Evolutionary conservation across 768 basidiomycete species (phyloP).

Genomic region (Russula vinacea): DNA sequence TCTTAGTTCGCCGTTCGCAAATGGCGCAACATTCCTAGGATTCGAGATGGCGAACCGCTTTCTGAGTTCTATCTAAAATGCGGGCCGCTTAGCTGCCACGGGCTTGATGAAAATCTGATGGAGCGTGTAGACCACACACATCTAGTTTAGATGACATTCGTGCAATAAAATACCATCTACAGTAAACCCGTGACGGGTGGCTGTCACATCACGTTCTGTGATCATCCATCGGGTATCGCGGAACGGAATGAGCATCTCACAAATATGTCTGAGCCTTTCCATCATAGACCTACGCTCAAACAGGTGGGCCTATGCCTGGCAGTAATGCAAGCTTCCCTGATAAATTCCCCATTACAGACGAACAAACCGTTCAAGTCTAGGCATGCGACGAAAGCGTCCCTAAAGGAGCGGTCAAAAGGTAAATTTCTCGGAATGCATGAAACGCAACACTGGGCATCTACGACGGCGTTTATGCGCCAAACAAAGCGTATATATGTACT

Average conservation of each 20-base stretch:
- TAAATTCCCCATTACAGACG: conserved; percentile 44
- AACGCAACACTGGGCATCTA: neutral
- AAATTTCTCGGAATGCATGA: conserved; percentile 10
- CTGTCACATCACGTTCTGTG: conserved; percentile 18
- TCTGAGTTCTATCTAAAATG: conserved; percentile 41
- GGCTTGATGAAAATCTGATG: neutral
- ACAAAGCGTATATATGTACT: neutral
- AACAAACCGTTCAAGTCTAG: conserved; percentile 94
- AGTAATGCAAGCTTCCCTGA: conserved; percentile 13
- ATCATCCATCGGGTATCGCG: neutral
- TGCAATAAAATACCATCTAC: neutral
- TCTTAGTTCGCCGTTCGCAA: conserved; percentile 86
- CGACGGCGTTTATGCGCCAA: neutral
- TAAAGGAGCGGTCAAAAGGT: conserved; percentile 88
- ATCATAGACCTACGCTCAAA: conserved; percentile 81
- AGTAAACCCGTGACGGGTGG: neutral
- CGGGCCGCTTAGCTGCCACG: neutral
- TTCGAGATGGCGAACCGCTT: conserved; percentile 88
- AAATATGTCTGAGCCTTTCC: conserved; percentile 46
- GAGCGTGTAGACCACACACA: conserved; percentile 14
- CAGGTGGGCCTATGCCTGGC: conserved; percentile 48
- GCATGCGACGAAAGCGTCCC: conserved; percentile 78
- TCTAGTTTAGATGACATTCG: neutral
- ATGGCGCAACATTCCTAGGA: conserved; percentile 94
- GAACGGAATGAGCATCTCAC: neutral